phyloP scores from a whole-genome alignment of 176 grass and related monocot genomes.

The Thinopyrum elongatum region DNA sequence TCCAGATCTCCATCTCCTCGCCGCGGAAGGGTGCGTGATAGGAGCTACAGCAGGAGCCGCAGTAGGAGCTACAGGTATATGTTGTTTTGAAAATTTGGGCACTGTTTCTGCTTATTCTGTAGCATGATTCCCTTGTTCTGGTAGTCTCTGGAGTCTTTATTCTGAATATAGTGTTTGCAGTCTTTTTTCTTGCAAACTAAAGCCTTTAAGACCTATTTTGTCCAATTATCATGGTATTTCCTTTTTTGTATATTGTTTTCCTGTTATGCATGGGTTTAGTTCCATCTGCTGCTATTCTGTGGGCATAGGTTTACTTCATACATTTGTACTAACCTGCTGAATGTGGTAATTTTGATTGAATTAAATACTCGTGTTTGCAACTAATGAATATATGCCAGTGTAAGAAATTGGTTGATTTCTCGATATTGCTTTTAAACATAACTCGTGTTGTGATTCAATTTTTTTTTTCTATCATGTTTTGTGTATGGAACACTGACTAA shows the following conservation, averaged over 20 bases:
- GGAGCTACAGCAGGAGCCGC: constrained; percentile 83
- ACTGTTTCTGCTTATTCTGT: not conserved
- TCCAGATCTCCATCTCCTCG: constrained; percentile 82
- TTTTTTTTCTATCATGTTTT: not conserved
- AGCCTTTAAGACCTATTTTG: not conserved
- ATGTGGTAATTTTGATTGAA: not conserved
- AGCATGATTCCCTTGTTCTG: not conserved
- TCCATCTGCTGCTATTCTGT: not conserved
- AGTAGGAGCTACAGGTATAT: constrained; percentile 80
- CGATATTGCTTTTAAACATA: not conserved
- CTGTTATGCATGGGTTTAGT: not conserved
- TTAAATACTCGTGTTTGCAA: not conserved
- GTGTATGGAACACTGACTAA: constrained; percentile 3
- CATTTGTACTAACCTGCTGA: not conserved
- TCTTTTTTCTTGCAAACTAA: not conserved
- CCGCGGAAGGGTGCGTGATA: constrained; percentile 44
- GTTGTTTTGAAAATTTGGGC: not conserved
- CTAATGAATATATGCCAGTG: not conserved
- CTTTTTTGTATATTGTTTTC: not conserved
- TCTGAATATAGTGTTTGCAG: not conserved
- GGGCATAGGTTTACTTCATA: not conserved
- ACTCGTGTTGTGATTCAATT: not conserved
- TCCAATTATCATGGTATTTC: not conserved
- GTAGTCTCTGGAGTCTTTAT: not conserved
- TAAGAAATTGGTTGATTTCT: not conserved